Evolutionary conservation across 2,329 filamentous ascomycete genomes (phyloP).

Genomic region (Fusarium miscanthi): DNA sequence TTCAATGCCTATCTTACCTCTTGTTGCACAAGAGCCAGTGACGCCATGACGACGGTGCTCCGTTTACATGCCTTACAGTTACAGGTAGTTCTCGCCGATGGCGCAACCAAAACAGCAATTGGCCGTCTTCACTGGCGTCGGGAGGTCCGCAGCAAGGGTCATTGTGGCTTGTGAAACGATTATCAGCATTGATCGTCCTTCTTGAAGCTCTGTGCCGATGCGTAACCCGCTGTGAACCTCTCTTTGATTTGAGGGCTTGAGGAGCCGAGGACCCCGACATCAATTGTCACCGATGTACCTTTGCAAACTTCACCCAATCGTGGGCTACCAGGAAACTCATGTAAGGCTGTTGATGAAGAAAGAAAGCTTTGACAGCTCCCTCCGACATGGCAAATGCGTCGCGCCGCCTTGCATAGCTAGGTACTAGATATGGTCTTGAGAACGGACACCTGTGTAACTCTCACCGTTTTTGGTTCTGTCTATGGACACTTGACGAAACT

Average conservation of each 20-base stretch:
- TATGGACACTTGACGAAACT: constrained; percentile 9
- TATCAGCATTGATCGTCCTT: constrained; percentile 11
- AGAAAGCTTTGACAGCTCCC: constrained; percentile 4
- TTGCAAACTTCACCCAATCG: not conserved
- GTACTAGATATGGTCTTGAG: not conserved
- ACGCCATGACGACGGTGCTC: constrained; percentile 40
- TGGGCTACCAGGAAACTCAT: not conserved
- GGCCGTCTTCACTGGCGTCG: not conserved
- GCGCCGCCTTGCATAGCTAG: not conserved
- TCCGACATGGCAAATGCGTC: constrained; percentile 10
- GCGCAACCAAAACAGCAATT: constrained; percentile 15
- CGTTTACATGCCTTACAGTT: constrained; percentile 20
- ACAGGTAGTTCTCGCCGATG: constrained; percentile 11
- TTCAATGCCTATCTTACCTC: constrained; percentile 31
- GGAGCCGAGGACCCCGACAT: constrained; percentile 4
- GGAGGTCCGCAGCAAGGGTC: constrained; percentile 12
- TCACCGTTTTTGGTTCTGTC: constrained; percentile 28
- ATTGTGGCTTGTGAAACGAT: constrained; percentile 30
- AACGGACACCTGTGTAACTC: constrained; percentile 5
- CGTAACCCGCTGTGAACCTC: constrained; percentile 11
- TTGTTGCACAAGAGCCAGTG: constrained; percentile 32
- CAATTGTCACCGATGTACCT: not conserved
- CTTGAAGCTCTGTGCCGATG: constrained; percentile 5
- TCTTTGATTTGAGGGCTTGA: constrained; percentile 13
- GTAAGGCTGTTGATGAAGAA: not conserved